Conservation (phyloP, 129 eudicot species). For the Centella asiatica region DNA sequence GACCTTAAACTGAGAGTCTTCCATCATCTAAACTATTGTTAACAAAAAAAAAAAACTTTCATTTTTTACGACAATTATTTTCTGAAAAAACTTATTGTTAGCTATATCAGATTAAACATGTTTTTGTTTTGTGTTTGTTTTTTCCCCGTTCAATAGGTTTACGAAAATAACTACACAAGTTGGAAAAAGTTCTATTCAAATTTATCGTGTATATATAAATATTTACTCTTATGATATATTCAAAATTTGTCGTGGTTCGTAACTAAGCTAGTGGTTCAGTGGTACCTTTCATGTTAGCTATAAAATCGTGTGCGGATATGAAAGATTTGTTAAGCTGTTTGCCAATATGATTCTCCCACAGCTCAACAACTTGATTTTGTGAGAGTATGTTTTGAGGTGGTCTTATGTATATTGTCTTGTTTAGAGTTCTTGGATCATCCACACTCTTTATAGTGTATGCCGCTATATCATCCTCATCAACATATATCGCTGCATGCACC, state of each 20-base stretch:
- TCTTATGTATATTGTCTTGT: constrained; percentile 39
- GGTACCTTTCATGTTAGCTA: constrained; percentile 35
- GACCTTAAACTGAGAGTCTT: too few relatives aligned
- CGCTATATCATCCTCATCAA: constrained; percentile 52
- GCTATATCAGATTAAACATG: too few relatives aligned
- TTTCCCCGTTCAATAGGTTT: too few relatives aligned
- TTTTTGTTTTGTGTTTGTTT: too few relatives aligned
- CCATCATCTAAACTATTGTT: too few relatives aligned
- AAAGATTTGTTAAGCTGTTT: constrained; percentile 30
- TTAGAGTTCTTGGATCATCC: constrained; percentile 37
- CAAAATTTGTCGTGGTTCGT: neutral
- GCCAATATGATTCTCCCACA: constrained; percentile 48
- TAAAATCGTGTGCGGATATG: constrained; percentile 26
- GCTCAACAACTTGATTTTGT: constrained; percentile 27
- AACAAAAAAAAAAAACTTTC: too few relatives aligned
- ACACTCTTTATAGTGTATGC: constrained; percentile 38
- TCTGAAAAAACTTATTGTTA: too few relatives aligned
- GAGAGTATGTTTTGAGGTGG: constrained; percentile 42
- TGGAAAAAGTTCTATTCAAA: too few relatives aligned
- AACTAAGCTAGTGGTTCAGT: neutral
- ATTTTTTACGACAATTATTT: too few relatives aligned
- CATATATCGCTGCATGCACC: constrained; percentile 28
- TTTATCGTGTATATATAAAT: too few relatives aligned
- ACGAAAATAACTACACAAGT: too few relatives aligned
- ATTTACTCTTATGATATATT: neutral